Base-by-base conservation (phyloP, 768 basidiomycete genomes). In the Chlorophyllum brunneum region DNA sequence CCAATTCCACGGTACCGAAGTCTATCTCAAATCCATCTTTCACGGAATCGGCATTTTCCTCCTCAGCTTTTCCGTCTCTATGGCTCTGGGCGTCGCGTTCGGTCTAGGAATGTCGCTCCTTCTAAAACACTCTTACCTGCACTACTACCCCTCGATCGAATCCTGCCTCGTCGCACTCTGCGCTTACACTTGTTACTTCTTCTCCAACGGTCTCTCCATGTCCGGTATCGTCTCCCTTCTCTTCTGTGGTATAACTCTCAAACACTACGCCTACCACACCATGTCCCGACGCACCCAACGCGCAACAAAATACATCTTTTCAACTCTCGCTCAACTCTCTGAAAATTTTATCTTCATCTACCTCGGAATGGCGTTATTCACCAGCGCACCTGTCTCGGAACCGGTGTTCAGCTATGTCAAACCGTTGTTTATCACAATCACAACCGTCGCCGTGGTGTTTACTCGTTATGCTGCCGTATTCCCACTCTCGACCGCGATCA, bases 301-400 rank as follows among this genome's bases (percentile, higher is more conserved):
- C 39, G 88, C 94, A 10, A 92, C 86, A 24, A 95, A 95, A 69
- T 97, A 95, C 75, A 91, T 98, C 54, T 99, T 98, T 71, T 85
- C 86, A 7, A 91, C 89, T 0, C 85, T 98, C 44, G 93, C 97
- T 0, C 89, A 94, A 63, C 81, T 99, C 24, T 91, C 91, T 23
- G 97, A 99, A 72, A 98, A 98, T 67, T 99, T 98, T 67, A 98
- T 99, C 68, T 99, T 99, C 74, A 92, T 99, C 64, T 98, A 98
- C 70, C 89, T 99, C 56, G 95, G 97, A 34, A 79, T 99, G 59
- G 88, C 90, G 36, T 80, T 99, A n/a, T 99, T 99, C 76, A 98
- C 95, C 2, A 82, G 80, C 51, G 78, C 88, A 2, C 91, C 92
- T 23, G 82, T 84, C 6, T 76, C 85, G 4, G 85, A 88, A 61